A percentile compares a stretch with the other conserved stretches of the same genome.
Evolutionary conservation across 805 yeast genomes (phyloP).

Genomic region (Saccharomycopsis olivae): DNA sequence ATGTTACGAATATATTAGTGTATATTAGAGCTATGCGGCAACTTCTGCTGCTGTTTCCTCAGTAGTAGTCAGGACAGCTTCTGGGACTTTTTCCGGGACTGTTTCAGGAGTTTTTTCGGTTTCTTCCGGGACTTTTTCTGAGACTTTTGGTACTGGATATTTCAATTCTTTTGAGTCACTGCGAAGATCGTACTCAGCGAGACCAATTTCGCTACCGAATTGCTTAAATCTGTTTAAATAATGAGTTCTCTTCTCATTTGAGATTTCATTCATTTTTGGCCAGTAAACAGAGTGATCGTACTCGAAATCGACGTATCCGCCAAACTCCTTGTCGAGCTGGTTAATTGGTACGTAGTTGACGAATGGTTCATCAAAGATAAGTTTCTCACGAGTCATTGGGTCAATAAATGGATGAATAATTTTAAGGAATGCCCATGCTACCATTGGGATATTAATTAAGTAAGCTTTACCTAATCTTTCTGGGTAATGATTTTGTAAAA

Average conservation of each 20-base stretch:
- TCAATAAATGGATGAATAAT: conserved; percentile 93
- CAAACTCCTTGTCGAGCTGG: conserved; percentile 76
- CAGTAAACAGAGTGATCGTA: conserved; percentile 76
- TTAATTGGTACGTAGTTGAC: conserved; percentile 68
- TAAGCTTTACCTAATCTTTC: conserved; percentile 92
- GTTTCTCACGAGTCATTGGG: conserved; percentile 87
- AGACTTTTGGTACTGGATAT: no score
- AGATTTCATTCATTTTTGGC: conserved; percentile 55
- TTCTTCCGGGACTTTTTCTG: no score
- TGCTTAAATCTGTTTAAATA: conserved; percentile 60
- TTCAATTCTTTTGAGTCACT: conserved; percentile 26
- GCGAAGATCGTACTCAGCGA: conserved; percentile 75
- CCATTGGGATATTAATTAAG: conserved; percentile 85
- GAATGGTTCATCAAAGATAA: conserved; percentile 86
- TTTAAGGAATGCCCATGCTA: conserved; percentile 87
- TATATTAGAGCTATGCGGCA: no score
- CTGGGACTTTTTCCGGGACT: no score
- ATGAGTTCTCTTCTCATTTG: conserved; percentile 45
- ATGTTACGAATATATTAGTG: no score
- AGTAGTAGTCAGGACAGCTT: no score
- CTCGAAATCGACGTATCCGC: conserved; percentile 77
- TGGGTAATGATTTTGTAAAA: conserved; percentile 94
- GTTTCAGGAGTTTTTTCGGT: no score
- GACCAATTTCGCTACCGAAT: conserved; percentile 65
- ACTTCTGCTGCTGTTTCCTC: no score